Conservation (phyloP, 1,284 basidiomycete species). For the Cryptococcus sp. region DNA sequence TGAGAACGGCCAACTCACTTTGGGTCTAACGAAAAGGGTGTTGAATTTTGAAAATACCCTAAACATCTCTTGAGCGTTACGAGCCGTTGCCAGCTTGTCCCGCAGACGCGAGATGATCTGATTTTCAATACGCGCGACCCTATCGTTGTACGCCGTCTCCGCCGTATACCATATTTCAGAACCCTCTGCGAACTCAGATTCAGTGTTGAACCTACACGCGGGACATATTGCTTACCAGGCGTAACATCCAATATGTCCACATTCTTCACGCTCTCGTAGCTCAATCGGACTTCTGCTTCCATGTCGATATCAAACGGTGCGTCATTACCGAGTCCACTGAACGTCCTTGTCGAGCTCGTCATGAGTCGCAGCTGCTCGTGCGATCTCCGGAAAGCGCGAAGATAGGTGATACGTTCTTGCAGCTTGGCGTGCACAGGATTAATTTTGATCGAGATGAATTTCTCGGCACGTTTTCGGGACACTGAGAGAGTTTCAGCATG, state of each 20-base stretch:
- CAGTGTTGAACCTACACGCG: constrained; percentile 1
- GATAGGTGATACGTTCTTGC: constrained; percentile 82
- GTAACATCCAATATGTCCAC: constrained; percentile 96
- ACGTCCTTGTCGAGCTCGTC: constrained; percentile 89
- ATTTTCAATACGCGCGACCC: constrained; percentile 95
- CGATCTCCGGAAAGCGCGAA: constrained; percentile 91
- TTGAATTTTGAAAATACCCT: constrained; percentile 99
- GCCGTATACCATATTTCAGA: constrained; percentile 98
- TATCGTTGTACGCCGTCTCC: constrained; percentile 96
- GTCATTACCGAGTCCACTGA: constrained; percentile 70
- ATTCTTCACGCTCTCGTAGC: constrained; percentile 92
- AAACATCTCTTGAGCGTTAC: constrained; percentile 99
- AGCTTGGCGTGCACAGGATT: constrained; percentile 86
- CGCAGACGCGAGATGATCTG: constrained; percentile 93
- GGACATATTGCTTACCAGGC: constrained; percentile 60
- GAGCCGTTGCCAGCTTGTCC: constrained; percentile 89
- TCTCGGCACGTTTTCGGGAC: constrained; percentile 84
- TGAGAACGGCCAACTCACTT: constrained; percentile 60
- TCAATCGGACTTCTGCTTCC: constrained; percentile 94
- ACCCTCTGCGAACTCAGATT: constrained; percentile 64
- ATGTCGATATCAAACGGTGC: constrained; percentile 73
- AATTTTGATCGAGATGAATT: constrained; percentile 97
- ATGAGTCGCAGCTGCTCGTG: constrained; percentile 97
- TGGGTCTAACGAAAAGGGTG: constrained; percentile 94
- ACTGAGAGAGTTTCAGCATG: constrained; percentile 53